Base-by-base conservation (phyloP, 192 early-diverging fungal species). In the Geranomyces michiganensis region DNA sequence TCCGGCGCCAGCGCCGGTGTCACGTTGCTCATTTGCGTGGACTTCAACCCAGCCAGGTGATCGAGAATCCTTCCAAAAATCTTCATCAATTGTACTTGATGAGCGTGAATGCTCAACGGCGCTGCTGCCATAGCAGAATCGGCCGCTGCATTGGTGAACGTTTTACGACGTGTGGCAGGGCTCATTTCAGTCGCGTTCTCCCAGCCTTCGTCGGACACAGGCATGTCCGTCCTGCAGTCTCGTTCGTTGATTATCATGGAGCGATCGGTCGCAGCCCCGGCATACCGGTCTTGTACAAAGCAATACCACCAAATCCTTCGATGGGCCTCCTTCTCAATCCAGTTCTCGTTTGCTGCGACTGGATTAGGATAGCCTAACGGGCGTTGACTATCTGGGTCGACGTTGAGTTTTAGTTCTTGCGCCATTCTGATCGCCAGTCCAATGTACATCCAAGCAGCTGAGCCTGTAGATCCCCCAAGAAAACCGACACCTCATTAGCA, bases 351-450 rank as follows among this genome's bases (percentile, higher is more conserved):
- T 36, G 67, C 55, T 10, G 36, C 5, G 10, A 41, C 36, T 41
- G 36, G 3, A 7, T 41, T 3, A 3, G 10, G 10, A 10, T 41
- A 7, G 36, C 36, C 36, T 3, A 41, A 7, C 10, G 36, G 3
- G 10, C 36, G 36, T 41, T 41, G 36, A 10, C 36, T 7, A 19
- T 76, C 77, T 12, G 71, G 67, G n/a, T 82, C 77, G 0, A 65
- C 47, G 63, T 75, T 76, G 13, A 79, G 74, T 44, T 73, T 75
- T 9, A 83, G 53, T 44, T 78, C 76, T 32, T 78, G 70, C 12
- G 81, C 67, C 76, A 81, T 81, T 24, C 79, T 43, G 24, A 83
- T 78, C 10, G 82, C 82, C 79, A 81, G 79, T 41, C 77, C 79
- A 15, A 75, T 74, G 56, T 82, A 81, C 76, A 83, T 78, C 76